Conservation (phyloP, 1,284 basidiomycete genomes). For the Mycocalia duriaeana region DNA sequence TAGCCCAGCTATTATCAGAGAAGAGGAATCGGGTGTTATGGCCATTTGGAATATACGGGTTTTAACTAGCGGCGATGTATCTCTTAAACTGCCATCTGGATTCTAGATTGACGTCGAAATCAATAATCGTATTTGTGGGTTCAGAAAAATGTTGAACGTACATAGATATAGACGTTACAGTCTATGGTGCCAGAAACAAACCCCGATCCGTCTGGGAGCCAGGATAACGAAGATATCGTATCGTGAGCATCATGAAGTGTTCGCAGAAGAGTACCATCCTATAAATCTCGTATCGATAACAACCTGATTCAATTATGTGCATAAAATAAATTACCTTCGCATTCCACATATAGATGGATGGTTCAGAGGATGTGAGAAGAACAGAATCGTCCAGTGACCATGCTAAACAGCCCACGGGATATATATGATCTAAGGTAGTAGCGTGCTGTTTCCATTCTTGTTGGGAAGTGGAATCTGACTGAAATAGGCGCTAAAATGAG, state of each 20-base stretch:
- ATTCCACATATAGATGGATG: constrained; percentile 83
- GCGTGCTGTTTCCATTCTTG: constrained; percentile 58
- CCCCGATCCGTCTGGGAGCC: constrained; percentile 84
- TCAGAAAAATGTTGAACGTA: constrained; percentile 31
- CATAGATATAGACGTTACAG: constrained; percentile 85
- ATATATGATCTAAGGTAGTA: constrained; percentile 70
- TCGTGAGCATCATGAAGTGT: too few relatives aligned
- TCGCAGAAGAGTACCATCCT: constrained; percentile 59
- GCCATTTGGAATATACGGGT: constrained; percentile 87
- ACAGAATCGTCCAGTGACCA: constrained; percentile 88
- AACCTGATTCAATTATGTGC: too few relatives aligned
- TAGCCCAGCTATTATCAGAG: constrained; percentile 82
- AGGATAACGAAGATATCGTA: too few relatives aligned
- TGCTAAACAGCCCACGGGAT: constrained; percentile 74
- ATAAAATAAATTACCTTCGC: constrained; percentile 74
- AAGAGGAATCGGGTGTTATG: constrained; percentile 80
- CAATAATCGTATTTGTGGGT: too few relatives aligned
- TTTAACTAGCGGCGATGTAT: constrained; percentile 70
- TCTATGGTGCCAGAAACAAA: constrained; percentile 93
- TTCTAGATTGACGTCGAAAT: constrained; percentile 44
- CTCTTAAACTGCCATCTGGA: constrained; percentile 63
- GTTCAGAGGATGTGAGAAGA: constrained; percentile 78
- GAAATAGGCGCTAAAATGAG: constrained; percentile 9
- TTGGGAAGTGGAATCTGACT: constrained; percentile 40
- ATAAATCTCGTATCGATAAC: too few relatives aligned